Conservation (phyloP, 2,329 filamentous ascomycete species). For the Verticillium alfalfae region DNA sequence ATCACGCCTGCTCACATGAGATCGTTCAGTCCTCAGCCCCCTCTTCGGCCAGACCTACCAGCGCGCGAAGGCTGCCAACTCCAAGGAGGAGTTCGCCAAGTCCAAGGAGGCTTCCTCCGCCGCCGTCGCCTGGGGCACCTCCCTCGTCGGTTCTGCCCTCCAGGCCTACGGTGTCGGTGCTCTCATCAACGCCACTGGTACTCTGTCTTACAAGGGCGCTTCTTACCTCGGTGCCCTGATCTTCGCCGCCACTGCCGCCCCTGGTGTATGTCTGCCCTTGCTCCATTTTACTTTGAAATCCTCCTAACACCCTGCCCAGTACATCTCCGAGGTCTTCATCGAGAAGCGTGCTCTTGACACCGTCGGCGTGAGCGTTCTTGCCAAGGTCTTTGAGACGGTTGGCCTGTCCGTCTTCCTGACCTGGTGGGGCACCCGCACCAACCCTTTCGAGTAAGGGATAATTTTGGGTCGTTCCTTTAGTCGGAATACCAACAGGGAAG, state of each 20-base stretch:
- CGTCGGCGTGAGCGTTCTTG: constrained; percentile 76
- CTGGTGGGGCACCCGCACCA: constrained; percentile 96
- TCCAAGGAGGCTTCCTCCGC: constrained; percentile 88
- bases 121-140: constrained; percentile 84
- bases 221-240: constrained; percentile 87
- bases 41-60: constrained; percentile 94
- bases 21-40: constrained; percentile 62
- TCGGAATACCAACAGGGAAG: not conserved
- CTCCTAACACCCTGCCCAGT: constrained; percentile 39
- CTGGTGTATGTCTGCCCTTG: constrained; percentile 53
- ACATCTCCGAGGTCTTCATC: constrained; percentile 78
- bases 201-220: constrained; percentile 93
- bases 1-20: constrained; percentile 1
- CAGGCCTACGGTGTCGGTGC: constrained; percentile 88
- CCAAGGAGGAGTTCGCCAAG: constrained; percentile 92
- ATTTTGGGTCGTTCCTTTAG: not conserved
- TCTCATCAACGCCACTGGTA: constrained; percentile 90
- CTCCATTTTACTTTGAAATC: not conserved
- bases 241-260: constrained; percentile 86
- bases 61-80: constrained; percentile 84
- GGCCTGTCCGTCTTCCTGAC: constrained; percentile 88
- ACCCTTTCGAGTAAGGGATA: constrained; percentile 69
- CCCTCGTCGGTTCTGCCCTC: constrained; percentile 79
- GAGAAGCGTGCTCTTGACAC: constrained; percentile 92
- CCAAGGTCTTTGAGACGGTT: constrained; percentile 87